Base-by-base conservation (phyloP, 371 early-diverging fungal species). In the Apophysomyces ossiformis region DNA sequence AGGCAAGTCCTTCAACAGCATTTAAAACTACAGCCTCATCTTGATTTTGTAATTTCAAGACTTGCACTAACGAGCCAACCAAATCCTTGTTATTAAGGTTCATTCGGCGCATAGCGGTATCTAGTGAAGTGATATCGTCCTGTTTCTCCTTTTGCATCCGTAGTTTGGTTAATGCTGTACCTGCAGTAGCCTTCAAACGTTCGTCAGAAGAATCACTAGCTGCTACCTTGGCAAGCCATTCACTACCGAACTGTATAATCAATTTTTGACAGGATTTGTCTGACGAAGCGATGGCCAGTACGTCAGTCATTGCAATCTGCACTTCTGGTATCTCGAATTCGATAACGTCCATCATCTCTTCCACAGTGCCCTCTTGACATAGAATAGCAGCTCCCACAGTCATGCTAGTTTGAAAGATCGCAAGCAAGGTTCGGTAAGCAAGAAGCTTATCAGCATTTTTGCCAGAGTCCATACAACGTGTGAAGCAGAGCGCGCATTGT, bases 1-100 rank as follows among this genome's bases (percentile, higher is more conserved):
- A 94, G 1, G 94, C 89, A 4, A 95, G 75, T 7, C 90, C 92
- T 72, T 95, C 95, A 2, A 93, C 81, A 5, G 82, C 79, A 43
- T 74, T 77, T 37, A 79, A 32, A 4, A 79, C 32, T 1, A 73
- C 32, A 7, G 67, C 62, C 1, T 56, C 56, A 58, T 84, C 83
- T 4, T 77, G 73, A 56, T 74, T 69, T 38, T 75, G 67, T 7
- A 63, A 64, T n/a, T 74, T 75, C 47, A 89, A 72, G 5, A 83
- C 70, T 5, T 71, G 37, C 15, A 64, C 70, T 12, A 82, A 57
- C 8, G 71, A 64, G 39, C 77, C 72, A 1, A 72, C 67, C 12
- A 89, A 64, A 38, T 74, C 76, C 0, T 71, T 67, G 11, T 57
- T 57, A 5, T 69, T 69, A 8, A 79, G 47, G 12, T 73, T 69